phyloP scores from a whole-genome alignment of 2,329 filamentous ascomycete species.

The Endocalyx cinctus region DNA sequence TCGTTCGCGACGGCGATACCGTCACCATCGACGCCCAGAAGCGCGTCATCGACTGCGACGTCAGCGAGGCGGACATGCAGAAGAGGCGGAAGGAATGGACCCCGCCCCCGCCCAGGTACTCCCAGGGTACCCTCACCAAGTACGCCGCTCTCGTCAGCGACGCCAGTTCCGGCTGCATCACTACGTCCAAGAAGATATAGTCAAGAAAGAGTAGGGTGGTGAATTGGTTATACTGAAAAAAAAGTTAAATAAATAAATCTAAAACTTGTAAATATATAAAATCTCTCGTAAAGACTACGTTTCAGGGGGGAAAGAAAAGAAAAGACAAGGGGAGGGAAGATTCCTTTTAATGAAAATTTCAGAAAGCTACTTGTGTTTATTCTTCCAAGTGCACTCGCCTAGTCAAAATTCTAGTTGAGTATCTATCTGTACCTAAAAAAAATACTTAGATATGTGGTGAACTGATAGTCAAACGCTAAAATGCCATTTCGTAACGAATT shows the following conservation, averaged over 20 bases:
- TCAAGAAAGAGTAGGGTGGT: conserved; percentile 1
- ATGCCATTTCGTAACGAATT: too few species aligned
- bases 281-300: too few species aligned
- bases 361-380: too few species aligned
- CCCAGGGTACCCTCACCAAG: conserved; percentile 65
- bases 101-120: conserved; percentile 53
- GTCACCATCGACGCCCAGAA: conserved; percentile 80
- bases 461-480: too few species aligned
- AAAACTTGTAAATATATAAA: too few species aligned
- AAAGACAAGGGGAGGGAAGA: neutral
- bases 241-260: too few species aligned
- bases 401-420: too few species aligned
- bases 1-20: conserved; percentile 75
- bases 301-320: neutral
- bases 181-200: conserved; percentile 23
- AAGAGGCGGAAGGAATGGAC: conserved; percentile 57
- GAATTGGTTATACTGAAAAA: too few species aligned
- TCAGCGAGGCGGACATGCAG: conserved; percentile 61
- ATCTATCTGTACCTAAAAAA: too few species aligned
- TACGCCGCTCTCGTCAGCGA: conserved; percentile 59
- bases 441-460: too few species aligned
- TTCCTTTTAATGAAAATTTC: neutral
- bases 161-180: conserved; percentile 56
- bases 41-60: conserved; percentile 61
- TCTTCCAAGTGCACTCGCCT: too few species aligned